These are phyloP conservation scores for Colletotrichum chlorophyti DNA, from an alignment of 2,329 filamentous ascomycete species.

Conservation along the genomic window DNA sequence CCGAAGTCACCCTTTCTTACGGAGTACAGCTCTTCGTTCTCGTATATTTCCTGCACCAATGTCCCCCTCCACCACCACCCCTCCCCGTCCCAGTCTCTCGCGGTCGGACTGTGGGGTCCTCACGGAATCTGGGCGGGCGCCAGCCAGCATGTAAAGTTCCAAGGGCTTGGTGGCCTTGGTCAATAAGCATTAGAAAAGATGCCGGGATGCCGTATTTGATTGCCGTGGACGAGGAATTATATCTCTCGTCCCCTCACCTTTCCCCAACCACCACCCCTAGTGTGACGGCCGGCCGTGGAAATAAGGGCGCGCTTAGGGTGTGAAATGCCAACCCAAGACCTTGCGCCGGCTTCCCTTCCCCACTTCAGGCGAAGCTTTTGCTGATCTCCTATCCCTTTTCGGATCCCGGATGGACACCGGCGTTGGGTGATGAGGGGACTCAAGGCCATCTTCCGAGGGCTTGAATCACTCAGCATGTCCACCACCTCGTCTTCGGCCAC, in stretches of 20 bases:
- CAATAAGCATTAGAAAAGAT: background rate
- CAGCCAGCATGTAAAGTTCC: too few species aligned
- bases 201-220: conserved; percentile 8
- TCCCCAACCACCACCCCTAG: conserved; percentile 3
- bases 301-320: conserved; percentile 3
- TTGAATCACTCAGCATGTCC: too few species aligned
- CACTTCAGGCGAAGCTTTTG: conserved; percentile 27
- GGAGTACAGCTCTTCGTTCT: background rate
- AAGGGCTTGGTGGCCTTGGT: background rate
- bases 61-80: background rate
- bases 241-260: too few species aligned
- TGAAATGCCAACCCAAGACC: background rate
- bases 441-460: background rate
- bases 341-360: conserved; percentile 7
- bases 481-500: too few species aligned
- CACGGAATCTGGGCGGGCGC: background rate
- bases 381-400: conserved; percentile 8
- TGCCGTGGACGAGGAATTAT: conserved; percentile 5
- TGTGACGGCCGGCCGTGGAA: background rate
- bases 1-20: too few species aligned
- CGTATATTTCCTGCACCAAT: background rate
- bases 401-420: background rate
- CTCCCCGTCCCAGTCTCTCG: background rate
- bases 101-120: conserved; percentile 12
- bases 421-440: background rate